phyloP scores from a whole-genome alignment of 139 green algal species.

The Micractinium sp. region DNA sequence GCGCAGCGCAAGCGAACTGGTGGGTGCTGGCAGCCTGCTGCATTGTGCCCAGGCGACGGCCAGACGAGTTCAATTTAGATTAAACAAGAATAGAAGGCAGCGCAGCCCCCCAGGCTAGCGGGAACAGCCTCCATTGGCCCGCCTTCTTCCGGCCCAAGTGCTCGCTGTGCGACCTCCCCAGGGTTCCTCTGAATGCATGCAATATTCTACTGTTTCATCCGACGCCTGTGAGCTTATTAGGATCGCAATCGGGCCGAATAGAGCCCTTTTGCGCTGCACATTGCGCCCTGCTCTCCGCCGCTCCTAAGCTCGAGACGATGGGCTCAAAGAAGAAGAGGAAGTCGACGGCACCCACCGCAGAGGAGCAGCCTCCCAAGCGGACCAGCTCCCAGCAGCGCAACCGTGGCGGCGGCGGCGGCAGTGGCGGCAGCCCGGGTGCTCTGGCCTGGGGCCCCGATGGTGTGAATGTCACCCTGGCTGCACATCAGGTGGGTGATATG shows the following conservation, averaged over 20 bases:
- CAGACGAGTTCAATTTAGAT: too few relatives aligned
- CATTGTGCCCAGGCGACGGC: not conserved
- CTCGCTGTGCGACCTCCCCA: not conserved
- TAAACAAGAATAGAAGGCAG: too few relatives aligned
- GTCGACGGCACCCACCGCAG: not conserved
- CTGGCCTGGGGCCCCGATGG: constrained; percentile 1
- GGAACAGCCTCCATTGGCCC: too few relatives aligned
- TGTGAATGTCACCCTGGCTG: constrained; percentile 4
- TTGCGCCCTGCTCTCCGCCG: not conserved
- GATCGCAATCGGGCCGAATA: not conserved
- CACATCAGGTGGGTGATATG: not conserved
- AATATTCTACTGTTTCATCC: not conserved
- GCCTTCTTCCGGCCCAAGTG: too few relatives aligned
- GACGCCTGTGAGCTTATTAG: not conserved
- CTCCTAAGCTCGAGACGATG: not conserved
- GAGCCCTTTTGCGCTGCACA: not conserved
- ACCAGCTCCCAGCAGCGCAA: not conserved
- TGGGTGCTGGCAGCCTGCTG: not conserved
- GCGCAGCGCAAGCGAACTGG: not conserved
- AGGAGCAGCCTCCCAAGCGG: constrained; percentile 22
- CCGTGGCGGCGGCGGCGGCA: not conserved
- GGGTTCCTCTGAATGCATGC: not conserved
- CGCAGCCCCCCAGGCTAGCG: too few relatives aligned
- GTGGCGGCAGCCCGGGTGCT: not conserved
- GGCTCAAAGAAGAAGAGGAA: constrained; percentile 32